A percentile compares a stretch with the other conserved stretches of the same genome.
Conservation (phyloP, 495 filamentous ascomycete species). For the Endocarpon pusillum region DNA sequence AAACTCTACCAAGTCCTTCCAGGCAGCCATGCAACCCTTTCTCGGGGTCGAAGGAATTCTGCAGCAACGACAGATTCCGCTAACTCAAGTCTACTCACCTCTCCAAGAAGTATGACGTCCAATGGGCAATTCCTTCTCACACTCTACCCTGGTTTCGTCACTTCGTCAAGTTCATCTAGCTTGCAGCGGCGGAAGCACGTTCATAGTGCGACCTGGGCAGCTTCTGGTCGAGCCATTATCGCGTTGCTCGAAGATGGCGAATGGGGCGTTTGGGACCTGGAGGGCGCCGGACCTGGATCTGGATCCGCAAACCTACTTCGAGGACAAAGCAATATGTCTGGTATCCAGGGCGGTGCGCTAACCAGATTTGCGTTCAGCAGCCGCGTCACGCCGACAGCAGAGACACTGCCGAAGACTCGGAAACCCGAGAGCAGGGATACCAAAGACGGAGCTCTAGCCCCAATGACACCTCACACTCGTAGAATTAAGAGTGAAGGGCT, state of each 20-base stretch:
- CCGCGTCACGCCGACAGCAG: conserved; percentile 33
- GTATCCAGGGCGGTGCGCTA: conserved; percentile 45
- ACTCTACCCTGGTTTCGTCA: conserved; percentile 49
- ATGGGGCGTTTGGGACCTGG: conserved; percentile 89
- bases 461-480: too few relatives aligned
- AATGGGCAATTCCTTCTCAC: conserved; percentile 46
- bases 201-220: conserved; percentile 68
- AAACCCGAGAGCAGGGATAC: conserved; percentile 16
- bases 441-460: too few relatives aligned
- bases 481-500: too few relatives aligned
- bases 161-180: conserved; percentile 18
- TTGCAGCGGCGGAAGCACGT: conserved; percentile 50
- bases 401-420: conserved; percentile 13
- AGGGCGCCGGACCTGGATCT: conserved; percentile 41
- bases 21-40: conserved; percentile 13
- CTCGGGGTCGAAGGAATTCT: conserved; percentile 12
- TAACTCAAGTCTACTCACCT: conserved; percentile 13
- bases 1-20: conserved; percentile 43
- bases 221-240: conserved; percentile 60
- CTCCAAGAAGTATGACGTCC: neutral
- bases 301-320: conserved; percentile 33
- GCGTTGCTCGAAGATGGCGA: conserved; percentile 67
- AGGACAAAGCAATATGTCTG: conserved; percentile 34
- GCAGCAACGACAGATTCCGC: conserved; percentile 19
- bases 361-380: conserved; percentile 54